These are phyloP conservation scores for Poronia punctata DNA, from an alignment of 495 filamentous ascomycete genomes.

Conservation along the genomic window DNA sequence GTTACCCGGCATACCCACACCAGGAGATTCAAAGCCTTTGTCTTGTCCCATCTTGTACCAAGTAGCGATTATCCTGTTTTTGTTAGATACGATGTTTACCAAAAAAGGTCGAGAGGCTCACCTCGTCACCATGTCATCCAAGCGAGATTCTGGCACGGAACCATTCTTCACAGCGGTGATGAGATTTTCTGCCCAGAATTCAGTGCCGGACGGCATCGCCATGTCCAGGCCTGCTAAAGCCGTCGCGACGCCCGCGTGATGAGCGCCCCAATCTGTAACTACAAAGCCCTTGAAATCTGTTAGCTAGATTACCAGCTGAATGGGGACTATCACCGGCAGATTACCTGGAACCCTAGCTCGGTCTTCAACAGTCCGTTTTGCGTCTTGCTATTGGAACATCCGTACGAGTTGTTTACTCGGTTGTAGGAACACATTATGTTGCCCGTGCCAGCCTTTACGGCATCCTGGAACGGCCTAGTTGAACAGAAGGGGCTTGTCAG, in stretches of 20 bases:
- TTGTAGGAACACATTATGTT: conserved; percentile 68
- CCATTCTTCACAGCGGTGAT: conserved; percentile 41
- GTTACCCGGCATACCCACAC: conserved; percentile 41
- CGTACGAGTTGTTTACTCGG: conserved; percentile 57
- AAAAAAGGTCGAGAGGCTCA: conserved; percentile 14
- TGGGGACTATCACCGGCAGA: not conserved
- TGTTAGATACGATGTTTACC: no score
- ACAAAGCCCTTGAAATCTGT: conserved; percentile 63
- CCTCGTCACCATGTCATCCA: conserved; percentile 48
- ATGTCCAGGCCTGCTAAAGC: conserved; percentile 54
- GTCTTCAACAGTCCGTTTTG: conserved; percentile 58
- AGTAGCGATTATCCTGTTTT: conserved; percentile 48
- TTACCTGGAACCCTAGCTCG: conserved; percentile 54
- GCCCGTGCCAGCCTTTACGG: conserved; percentile 52
- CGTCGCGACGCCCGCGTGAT: conserved; percentile 47
- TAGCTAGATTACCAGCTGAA: conserved; percentile 1
- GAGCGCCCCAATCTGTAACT: conserved; percentile 56
- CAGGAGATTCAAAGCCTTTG: conserved; percentile 37
- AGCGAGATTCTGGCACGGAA: conserved; percentile 38
- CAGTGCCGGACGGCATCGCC: conserved; percentile 47
- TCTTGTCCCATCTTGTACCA: conserved; percentile 55
- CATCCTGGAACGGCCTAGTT: conserved; percentile 55
- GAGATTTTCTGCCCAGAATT: conserved; percentile 33
- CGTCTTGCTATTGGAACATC: conserved; percentile 55
- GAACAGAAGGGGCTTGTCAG: not conserved